phyloP scores from a whole-genome alignment of 1,284 basidiomycete species.

The Puccinia polysora region DNA sequence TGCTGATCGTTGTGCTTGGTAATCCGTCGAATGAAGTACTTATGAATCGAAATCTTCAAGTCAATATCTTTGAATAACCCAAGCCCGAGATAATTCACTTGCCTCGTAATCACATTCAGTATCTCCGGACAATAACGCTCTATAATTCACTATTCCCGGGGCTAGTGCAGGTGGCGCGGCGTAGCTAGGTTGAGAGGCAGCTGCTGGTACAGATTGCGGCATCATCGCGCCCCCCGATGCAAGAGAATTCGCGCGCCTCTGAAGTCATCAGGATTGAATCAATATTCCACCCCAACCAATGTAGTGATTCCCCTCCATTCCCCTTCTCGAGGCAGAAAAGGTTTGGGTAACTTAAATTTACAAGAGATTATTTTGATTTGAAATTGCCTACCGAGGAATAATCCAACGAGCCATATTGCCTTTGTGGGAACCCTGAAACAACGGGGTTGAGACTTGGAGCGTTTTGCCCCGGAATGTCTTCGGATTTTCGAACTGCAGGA shows the following conservation, averaged over 20 bases:
- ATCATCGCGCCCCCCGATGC: neutral
- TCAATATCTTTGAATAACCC: neutral
- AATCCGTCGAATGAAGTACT: slow-evolving; percentile 44
- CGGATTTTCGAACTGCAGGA: slow-evolving; percentile 2
- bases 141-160: slow-evolving; percentile 40
- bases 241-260: slow-evolving; percentile 36
- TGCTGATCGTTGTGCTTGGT: slow-evolving; percentile 44
- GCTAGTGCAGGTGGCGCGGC: slow-evolving; percentile 4
- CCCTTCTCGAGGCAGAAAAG: neutral
- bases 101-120: slow-evolving; percentile 44
- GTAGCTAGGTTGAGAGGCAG: neutral
- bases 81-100: neutral
- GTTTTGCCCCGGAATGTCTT: slow-evolving; percentile 9
- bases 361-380: too few species aligned
- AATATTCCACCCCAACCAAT: neutral
- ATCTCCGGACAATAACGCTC: slow-evolving; percentile 40
- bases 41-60: neutral
- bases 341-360: too few species aligned
- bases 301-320: too few species aligned
- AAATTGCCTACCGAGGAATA: slow-evolving; percentile 26
- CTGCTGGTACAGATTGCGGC: slow-evolving; percentile 7
- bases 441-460: neutral
- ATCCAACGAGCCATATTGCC: slow-evolving; percentile 40
- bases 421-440: slow-evolving; percentile 10
- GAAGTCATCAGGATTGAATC: neutral